Conservation (phyloP, 306 rosid genomes). For the Pyrus bretschneideri region DNA sequence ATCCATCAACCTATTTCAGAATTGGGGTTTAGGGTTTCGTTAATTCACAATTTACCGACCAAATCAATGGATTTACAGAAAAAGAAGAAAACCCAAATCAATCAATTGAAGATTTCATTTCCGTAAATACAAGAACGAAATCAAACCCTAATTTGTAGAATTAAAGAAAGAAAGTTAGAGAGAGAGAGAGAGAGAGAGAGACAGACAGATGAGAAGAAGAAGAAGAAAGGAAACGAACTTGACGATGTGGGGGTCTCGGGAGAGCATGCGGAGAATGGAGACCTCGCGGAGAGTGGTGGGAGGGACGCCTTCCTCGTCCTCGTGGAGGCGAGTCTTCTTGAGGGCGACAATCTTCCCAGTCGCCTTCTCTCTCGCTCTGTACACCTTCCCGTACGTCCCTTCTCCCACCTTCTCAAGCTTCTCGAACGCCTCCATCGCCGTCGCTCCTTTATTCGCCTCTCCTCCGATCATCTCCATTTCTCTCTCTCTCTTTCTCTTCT, state of each 20-base stretch:
- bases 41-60: neutral
- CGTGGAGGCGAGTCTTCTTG: slow-evolving; percentile 93
- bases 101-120: neutral
- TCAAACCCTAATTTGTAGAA: neutral
- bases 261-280: slow-evolving; percentile 92
- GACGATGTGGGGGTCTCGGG: slow-evolving; percentile 83
- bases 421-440: slow-evolving; percentile 85
- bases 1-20: slow-evolving; percentile 50
- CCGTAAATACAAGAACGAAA: neutral
- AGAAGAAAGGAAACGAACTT: slow-evolving; percentile 21
- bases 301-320: slow-evolving; percentile 96
- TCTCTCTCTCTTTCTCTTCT: neutral
- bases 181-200: neutral
- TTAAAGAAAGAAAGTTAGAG: neutral
- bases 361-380: slow-evolving; percentile 72
- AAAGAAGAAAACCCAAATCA: neutral
- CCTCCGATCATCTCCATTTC: slow-evolving; percentile 22
- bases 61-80: neutral
- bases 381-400: slow-evolving; percentile 91
- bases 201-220: too few species aligned
- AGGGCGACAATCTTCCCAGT: slow-evolving; percentile 88
- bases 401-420: slow-evolving; percentile 92
- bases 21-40: neutral
- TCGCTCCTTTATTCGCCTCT: slow-evolving; percentile 12
- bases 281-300: slow-evolving; percentile 97